Evolutionary conservation across 306 rosid genomes (phyloP).

Genomic region (Begonia fuchsioides): DNA sequence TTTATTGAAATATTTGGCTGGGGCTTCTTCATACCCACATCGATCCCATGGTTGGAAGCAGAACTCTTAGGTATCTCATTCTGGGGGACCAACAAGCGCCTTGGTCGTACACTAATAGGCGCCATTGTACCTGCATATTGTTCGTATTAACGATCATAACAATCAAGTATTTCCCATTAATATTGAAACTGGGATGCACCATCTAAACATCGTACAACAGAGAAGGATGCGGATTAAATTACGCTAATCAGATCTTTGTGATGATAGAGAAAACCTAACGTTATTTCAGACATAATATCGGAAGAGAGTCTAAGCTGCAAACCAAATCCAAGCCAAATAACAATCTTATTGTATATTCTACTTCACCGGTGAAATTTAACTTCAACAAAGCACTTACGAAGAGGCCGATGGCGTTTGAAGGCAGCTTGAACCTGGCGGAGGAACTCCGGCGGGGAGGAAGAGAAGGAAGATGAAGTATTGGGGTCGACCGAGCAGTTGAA

Average conservation of each 20-base stretch:
- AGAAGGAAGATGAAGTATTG: slow-evolving; percentile 28
- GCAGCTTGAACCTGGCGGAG: slow-evolving; percentile 42
- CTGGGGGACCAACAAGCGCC: slow-evolving; percentile 41
- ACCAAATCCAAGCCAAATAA: not conserved
- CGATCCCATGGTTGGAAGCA: slow-evolving; percentile 10
- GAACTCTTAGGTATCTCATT: slow-evolving; percentile 15
- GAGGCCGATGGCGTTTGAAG: slow-evolving; percentile 45
- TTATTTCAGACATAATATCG: no score
- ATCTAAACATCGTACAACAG: no score
- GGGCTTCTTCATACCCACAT: slow-evolving; percentile 10
- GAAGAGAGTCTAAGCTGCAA: not conserved
- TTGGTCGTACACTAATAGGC: slow-evolving; percentile 49
- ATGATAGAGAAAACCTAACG: no score
- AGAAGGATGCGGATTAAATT: no score
- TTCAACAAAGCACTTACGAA: slow-evolving; percentile 18
- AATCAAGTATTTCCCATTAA: no score
- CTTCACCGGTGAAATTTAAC: slow-evolving; percentile 3
- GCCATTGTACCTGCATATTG: slow-evolving; percentile 28
- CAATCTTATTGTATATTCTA: not conserved
- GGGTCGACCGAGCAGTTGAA: slow-evolving; percentile 20
- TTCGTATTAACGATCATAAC: slow-evolving; percentile 5
- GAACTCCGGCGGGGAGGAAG: slow-evolving; percentile 47
- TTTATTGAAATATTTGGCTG: slow-evolving; percentile 14
- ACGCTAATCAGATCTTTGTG: no score
- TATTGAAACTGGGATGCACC: no score